Evolutionary conservation across 306 rosid genomes (phyloP).

Genomic region (Lithocarpus polystachyus): DNA sequence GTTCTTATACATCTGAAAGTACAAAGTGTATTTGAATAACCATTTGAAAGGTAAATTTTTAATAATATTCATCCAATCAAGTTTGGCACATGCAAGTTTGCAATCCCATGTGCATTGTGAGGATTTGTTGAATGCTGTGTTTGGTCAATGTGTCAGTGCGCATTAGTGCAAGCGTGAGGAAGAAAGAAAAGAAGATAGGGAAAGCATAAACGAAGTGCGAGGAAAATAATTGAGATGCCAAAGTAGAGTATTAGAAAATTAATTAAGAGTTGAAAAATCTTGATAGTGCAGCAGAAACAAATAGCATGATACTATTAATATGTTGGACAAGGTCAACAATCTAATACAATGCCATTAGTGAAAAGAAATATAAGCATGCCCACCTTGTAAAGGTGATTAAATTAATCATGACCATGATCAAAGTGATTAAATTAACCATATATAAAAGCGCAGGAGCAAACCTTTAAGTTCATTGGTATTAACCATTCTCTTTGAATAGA

Average conservation of each 20-base stretch:
- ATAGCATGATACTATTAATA: not conserved
- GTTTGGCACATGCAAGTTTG: slow-evolving; percentile 8
- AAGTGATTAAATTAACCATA: slow-evolving; percentile 8
- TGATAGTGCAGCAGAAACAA: not conserved
- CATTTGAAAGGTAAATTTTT: not conserved
- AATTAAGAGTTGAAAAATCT: not conserved
- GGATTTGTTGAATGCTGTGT: not conserved
- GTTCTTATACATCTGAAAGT: not conserved
- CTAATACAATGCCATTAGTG: not conserved
- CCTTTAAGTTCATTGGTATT: not conserved
- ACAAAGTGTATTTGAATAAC: not conserved
- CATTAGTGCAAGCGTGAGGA: not conserved
- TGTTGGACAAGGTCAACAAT: not conserved
- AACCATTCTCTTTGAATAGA: slow-evolving; percentile 22
- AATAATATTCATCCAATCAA: not conserved
- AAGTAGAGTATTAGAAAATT: not conserved
- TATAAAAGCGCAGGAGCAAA: slow-evolving; percentile 4
- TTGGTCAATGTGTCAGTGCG: not conserved
- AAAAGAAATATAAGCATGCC: slow-evolving; percentile 15
- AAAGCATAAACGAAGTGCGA: not conserved
- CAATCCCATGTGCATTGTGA: not conserved
- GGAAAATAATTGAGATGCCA: slow-evolving; percentile 2
- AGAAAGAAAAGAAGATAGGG: not conserved
- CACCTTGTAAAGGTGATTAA: slow-evolving; percentile 18
- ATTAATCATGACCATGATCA: not conserved